These are phyloP conservation scores for Haplosporangium sp. DNA, from an alignment of 371 early-diverging fungal species.

Conservation along the genomic window DNA sequence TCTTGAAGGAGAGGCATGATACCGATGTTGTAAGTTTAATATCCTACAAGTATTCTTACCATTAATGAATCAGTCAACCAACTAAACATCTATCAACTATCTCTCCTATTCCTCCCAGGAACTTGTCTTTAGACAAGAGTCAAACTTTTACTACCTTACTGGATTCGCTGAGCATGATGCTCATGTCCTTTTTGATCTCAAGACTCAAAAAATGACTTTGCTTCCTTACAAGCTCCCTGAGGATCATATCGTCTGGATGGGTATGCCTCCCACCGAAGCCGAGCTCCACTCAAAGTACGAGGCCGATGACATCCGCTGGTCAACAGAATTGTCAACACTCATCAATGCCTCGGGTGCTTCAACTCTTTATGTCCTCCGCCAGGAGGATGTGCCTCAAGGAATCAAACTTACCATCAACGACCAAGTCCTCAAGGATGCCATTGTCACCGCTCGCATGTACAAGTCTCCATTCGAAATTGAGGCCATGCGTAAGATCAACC, in stretches of 20 bases:
- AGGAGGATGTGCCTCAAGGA: conserved; percentile 58
- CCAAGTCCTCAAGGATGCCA: conserved; percentile 63
- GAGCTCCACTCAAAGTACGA: conserved; percentile 67
- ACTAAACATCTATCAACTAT: too few species aligned
- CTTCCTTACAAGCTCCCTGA: conserved; percentile 75
- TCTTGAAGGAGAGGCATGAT: conserved; percentile 74
- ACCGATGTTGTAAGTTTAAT: conserved; percentile 70
- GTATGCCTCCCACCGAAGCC: conserved; percentile 69
- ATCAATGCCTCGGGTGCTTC: conserved; percentile 56
- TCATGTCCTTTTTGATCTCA: conserved; percentile 77
- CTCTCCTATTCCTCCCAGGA: conserved; percentile 47
- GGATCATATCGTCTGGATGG: conserved; percentile 90
- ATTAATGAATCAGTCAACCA: not conserved
- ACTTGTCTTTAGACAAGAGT: conserved; percentile 86
- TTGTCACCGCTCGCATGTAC: conserved; percentile 82
- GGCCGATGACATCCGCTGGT: conserved; percentile 73
- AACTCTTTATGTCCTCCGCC: conserved; percentile 57
- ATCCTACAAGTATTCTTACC: not conserved
- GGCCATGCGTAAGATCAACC: conserved; percentile 80
- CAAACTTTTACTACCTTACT: conserved; percentile 83
- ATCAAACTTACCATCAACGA: conserved; percentile 44
- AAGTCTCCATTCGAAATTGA: conserved; percentile 84
- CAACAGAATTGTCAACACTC: conserved; percentile 56
- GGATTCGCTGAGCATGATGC: conserved; percentile 84
- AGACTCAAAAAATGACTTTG: conserved; percentile 70